Base-by-base conservation (phyloP, 1,139 yeast genomes). In the Zygosaccharomyces pseudobailii region DNA sequence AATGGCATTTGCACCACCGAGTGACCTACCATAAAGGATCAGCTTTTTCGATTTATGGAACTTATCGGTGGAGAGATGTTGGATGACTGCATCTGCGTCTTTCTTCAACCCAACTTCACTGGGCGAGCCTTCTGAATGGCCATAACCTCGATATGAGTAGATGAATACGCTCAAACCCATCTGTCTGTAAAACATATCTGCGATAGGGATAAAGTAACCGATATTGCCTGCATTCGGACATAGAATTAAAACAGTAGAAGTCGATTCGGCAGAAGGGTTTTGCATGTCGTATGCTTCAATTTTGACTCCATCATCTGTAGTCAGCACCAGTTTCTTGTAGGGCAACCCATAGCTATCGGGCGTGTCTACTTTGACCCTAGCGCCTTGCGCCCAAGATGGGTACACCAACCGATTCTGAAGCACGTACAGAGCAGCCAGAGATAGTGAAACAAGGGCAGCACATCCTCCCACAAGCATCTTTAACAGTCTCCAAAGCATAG, bases 201-300 rank as follows among this genome's bases (percentile, higher is more conserved):
- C 95, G 6, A 89, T 78, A 1, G 97, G 97, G 46, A 92, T 71
- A 21, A 89, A 84, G 63, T 88, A 92, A 32, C 98, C 98, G 48
- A 92, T 92, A 65, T 94, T 92, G 4, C 98, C 98, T 2, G 97
- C 98, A 68, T 92, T 92, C 3, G 98, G 98, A 37, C 89, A 84
- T 47, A 89, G 73, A 28, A 92, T 75, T 40, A 94, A 63, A 6
- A 92, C 75, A 0, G 98, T 90, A 53, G 79, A 75, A 30, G 73
- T 65, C 50, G 83, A 81, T 8, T 60, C 54, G 0, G 72, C 59
- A 10, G 33, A 19, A 23, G 10, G n/a, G 4, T 68, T 58, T 10
- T 60, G 60, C 3, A 65, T 56, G 56, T 80, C 79, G 60, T 66
- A 83, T 1, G 78, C 70, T 45, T 79, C 78, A 23, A 84, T 61